These are phyloP conservation scores for Periglandula ipomoeae DNA, from an alignment of 2,329 filamentous ascomycete species.

Conservation along the genomic window DNA sequence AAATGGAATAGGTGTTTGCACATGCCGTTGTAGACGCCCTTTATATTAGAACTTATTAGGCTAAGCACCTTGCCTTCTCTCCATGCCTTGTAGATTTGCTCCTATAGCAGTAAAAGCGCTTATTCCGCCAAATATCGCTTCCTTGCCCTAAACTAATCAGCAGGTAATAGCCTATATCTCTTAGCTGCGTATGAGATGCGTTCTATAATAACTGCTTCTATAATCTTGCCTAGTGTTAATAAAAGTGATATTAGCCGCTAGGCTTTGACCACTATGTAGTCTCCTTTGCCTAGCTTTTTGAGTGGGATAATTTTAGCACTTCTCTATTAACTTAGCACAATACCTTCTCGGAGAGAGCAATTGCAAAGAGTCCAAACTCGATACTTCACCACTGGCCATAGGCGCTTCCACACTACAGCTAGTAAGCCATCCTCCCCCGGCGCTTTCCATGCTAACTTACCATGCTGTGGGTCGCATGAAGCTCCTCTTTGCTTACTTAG, in stretches of 20 bases:
- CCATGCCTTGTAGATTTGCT: neutral
- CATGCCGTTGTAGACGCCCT: constrained; percentile 31
- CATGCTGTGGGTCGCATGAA: no score
- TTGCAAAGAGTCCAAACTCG: no score
- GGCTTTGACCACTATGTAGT: constrained; percentile 18
- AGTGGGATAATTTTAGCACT: constrained; percentile 4
- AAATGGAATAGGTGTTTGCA: no score
- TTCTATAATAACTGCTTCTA: constrained; percentile 8
- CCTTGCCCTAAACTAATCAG: constrained; percentile 10
- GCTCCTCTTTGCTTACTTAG: no score
- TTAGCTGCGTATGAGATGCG: constrained; percentile 7
- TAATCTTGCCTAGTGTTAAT: constrained; percentile 16
- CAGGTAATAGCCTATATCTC: constrained; percentile 7
- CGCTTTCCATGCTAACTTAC: no score
- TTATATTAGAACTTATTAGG: constrained; percentile 29
- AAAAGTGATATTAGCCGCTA: constrained; percentile 19
- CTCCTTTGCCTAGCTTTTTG: constrained; percentile 12
- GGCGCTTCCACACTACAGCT: no score
- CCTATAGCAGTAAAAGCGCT: constrained; percentile 7
- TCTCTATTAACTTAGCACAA: constrained; percentile 9
- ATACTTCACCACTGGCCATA: no score
- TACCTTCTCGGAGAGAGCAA: no score
- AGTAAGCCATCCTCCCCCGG: no score
- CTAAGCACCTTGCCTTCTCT: constrained; percentile 13
- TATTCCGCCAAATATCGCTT: constrained; percentile 11